Evolutionary conservation across 148 eudicot genomes (phyloP).

Genomic region (Rhododendron griersonianum): DNA sequence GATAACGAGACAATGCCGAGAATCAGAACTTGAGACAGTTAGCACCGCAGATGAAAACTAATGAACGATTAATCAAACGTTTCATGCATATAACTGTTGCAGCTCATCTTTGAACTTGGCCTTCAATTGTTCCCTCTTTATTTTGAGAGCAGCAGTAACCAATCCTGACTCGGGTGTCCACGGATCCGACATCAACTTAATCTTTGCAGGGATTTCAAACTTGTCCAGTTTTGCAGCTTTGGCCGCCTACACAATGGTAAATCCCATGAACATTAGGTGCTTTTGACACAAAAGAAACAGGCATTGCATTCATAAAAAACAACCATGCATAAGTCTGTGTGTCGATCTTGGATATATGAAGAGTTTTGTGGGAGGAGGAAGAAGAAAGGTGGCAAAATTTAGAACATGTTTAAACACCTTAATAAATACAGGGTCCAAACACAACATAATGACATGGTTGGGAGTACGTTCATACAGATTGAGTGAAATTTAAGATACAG

Average conservation of each 20-base stretch:
- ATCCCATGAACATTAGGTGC: background rate
- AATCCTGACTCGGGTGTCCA: conserved; percentile 97
- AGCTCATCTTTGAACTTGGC: conserved; percentile 73
- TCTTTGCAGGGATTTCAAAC: conserved; percentile 80
- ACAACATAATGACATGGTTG: background rate
- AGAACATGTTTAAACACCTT: background rate
- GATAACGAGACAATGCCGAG: background rate
- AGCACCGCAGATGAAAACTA: background rate
- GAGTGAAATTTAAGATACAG: background rate
- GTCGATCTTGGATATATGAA: background rate
- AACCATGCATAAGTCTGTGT: background rate
- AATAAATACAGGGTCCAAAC: background rate
- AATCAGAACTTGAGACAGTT: background rate
- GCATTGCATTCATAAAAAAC: background rate
- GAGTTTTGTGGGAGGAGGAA: background rate
- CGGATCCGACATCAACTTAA: conserved; percentile 64
- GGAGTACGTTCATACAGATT: background rate
- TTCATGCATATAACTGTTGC: conserved; percentile 47
- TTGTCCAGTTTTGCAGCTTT: conserved; percentile 70
- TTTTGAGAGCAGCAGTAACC: conserved; percentile 88
- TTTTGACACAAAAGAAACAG: background rate
- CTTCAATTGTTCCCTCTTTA: conserved; percentile 90
- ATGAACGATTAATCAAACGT: background rate
- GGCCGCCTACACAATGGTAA: conserved; percentile 44
- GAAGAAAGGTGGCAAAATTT: background rate